Evolutionary conservation across 371 early-diverging fungal species (phyloP).

Genomic region (Thermomucor indicae-seudaticae): DNA sequence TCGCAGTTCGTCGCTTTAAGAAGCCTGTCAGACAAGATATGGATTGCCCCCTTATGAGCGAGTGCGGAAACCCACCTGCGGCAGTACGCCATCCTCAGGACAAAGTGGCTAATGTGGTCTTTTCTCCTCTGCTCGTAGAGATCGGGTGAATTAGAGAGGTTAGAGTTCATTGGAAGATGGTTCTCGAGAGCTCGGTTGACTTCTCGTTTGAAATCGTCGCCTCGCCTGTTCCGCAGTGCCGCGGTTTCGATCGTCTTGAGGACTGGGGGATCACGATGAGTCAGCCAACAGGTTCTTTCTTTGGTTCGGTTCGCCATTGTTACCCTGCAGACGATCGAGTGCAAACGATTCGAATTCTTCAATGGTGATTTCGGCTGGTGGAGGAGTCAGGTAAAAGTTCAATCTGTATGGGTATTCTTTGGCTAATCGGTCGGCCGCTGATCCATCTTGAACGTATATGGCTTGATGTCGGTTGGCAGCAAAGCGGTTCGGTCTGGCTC

Average conservation of each 20-base stretch:
- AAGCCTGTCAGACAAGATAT: no score
- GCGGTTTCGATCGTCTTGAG: constrained; percentile 84
- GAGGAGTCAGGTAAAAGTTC: constrained; percentile 77
- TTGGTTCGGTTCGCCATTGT: background rate
- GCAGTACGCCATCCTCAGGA: constrained; percentile 91
- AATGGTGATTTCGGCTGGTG: constrained; percentile 76
- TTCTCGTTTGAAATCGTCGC: constrained; percentile 56
- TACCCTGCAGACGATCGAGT: constrained; percentile 87
- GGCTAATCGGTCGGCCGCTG: background rate
- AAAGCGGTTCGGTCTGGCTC: constrained; percentile 9
- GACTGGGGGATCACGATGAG: no score
- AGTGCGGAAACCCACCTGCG: constrained; percentile 60
- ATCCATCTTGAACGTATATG: constrained; percentile 8
- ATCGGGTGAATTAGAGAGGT: constrained; percentile 31
- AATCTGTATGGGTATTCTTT: constrained; percentile 69
- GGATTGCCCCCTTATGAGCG: no score
- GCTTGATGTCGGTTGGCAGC: constrained; percentile 10
- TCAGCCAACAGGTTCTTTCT: no score
- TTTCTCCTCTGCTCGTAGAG: constrained; percentile 75
- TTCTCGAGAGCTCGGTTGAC: constrained; percentile 55
- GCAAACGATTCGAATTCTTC: constrained; percentile 91
- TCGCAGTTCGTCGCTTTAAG: constrained; percentile 72
- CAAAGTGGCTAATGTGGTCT: constrained; percentile 93
- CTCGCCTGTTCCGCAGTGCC: constrained; percentile 62
- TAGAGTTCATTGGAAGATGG: constrained; percentile 66